phyloP scores from a whole-genome alignment of 2,329 filamentous ascomycete species.

The Camillea tinctor region DNA sequence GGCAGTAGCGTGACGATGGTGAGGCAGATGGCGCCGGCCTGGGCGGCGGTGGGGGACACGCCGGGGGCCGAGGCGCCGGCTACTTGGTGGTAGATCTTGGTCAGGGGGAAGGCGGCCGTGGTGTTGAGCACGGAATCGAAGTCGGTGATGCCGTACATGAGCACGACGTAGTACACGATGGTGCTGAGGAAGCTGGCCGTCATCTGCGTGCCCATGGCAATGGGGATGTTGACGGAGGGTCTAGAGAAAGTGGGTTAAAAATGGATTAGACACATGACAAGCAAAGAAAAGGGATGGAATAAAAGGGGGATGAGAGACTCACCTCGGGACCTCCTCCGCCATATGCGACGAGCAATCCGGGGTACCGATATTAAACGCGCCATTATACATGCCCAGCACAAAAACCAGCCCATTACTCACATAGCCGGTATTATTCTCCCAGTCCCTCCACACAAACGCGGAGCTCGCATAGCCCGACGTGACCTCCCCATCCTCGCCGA shows the following conservation, averaged over 20 bases:
- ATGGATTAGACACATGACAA: background rate
- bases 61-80: slow-evolving; percentile 43
- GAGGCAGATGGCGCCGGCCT: slow-evolving; percentile 49
- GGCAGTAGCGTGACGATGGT: slow-evolving; percentile 39
- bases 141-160: slow-evolving; percentile 26
- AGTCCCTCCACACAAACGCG: slow-evolving; percentile 41
- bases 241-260: background rate
- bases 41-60: slow-evolving; percentile 43
- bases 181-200: slow-evolving; percentile 33
- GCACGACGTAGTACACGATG: slow-evolving; percentile 7
- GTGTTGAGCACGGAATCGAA: slow-evolving; percentile 49
- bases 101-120: slow-evolving; percentile 54
- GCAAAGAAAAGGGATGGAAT: background rate
- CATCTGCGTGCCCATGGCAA: slow-evolving; percentile 51
- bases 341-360: slow-evolving; percentile 65
- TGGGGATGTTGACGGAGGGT: slow-evolving; percentile 46
- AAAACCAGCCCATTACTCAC: slow-evolving; percentile 42
- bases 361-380: slow-evolving; percentile 65
- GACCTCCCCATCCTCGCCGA: background rate
- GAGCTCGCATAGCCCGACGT: slow-evolving; percentile 26
- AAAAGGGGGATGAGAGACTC: background rate
- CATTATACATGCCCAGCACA: slow-evolving; percentile 46
- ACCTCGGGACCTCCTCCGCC: slow-evolving; percentile 60
- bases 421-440: slow-evolving; percentile 40
- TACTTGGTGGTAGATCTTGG: slow-evolving; percentile 63